A percentile compares a stretch with the other conserved stretches of the same genome.
These are phyloP conservation scores for Clavispora phyllophila DNA, from an alignment of 805 yeast genomes.

Conservation along the genomic window DNA sequence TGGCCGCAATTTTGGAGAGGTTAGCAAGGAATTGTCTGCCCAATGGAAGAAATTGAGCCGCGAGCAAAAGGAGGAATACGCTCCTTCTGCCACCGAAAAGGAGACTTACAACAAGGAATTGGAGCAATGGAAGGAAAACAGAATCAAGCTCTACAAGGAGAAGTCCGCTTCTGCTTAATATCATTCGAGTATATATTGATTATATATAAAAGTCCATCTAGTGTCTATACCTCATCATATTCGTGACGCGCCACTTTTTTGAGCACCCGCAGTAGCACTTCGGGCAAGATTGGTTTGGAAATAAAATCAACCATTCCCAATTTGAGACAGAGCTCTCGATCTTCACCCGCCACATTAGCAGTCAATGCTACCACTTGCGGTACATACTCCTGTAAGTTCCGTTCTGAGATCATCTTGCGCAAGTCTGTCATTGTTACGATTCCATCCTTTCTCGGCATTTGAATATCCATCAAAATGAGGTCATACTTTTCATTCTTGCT, in stretches of 20 bases:
- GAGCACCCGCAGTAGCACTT: conserved; percentile 35
- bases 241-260: conserved; percentile 6
- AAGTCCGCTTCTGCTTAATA: background rate
- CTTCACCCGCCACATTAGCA: conserved; percentile 53
- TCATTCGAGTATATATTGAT: background rate
- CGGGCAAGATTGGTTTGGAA: conserved; percentile 50
- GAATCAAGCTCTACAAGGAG: conserved; percentile 20
- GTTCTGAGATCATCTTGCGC: conserved; percentile 21
- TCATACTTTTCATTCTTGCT: conserved; percentile 36
- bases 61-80: conserved; percentile 24
- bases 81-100: conserved; percentile 15
- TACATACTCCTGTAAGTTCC: conserved; percentile 13
- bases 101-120: conserved; percentile 18
- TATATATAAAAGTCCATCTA: background rate
- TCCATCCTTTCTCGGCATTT: conserved; percentile 55
- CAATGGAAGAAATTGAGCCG: conserved; percentile 29
- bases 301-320: conserved; percentile 51
- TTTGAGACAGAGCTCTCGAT: conserved; percentile 40
- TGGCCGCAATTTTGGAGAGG: conserved; percentile 21
- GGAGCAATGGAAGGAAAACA: conserved; percentile 27
- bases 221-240: background rate
- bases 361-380: conserved; percentile 46
- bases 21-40: conserved; percentile 21
- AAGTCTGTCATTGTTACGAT: conserved; percentile 43
- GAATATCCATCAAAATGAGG: conserved; percentile 52